These are phyloP conservation scores for Entophlyctis luteolus DNA, from an alignment of 192 early-diverging fungal genomes.

Conservation along the genomic window DNA sequence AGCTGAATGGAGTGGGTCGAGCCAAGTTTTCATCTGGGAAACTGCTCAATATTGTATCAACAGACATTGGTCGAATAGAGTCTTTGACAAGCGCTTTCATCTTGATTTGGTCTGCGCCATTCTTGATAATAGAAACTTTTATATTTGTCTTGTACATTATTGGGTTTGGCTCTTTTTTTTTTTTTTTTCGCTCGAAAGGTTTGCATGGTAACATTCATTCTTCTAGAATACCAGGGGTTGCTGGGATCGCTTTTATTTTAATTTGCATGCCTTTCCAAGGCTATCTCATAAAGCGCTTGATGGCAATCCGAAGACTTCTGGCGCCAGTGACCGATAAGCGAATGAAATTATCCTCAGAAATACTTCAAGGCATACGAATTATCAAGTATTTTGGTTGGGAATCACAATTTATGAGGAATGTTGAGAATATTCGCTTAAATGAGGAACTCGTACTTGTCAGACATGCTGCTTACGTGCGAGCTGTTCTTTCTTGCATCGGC, in stretches of 20 bases:
- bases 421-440: conserved; percentile 48
- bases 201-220: background rate
- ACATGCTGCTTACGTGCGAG: conserved; percentile 5
- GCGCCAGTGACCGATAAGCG: conserved; percentile 65
- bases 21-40: conserved; percentile 58
- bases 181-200: background rate
- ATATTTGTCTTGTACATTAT: conserved; percentile 16
- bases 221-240: background rate
- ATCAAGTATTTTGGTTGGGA: conserved; percentile 79
- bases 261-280: conserved; percentile 30
- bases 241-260: background rate
- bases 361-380: conserved; percentile 68
- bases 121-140: conserved; percentile 12
- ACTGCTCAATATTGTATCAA: conserved; percentile 66
- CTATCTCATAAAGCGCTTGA: conserved; percentile 34
- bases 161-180: background rate
- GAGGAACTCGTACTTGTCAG: conserved; percentile 26
- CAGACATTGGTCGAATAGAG: conserved; percentile 63
- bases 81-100: background rate
- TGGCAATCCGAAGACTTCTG: conserved; percentile 33
- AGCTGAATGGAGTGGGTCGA: conserved; percentile 48
- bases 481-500: conserved; percentile 20
- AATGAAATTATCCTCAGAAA: conserved; percentile 67
- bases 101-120: conserved; percentile 19
- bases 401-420: conserved; percentile 52